Percentiles rank a stretch among this genome's conserved stretches.
Evolutionary conservation across 257 asterid genomes (phyloP).

Genomic region (Nemophila menziesii): DNA sequence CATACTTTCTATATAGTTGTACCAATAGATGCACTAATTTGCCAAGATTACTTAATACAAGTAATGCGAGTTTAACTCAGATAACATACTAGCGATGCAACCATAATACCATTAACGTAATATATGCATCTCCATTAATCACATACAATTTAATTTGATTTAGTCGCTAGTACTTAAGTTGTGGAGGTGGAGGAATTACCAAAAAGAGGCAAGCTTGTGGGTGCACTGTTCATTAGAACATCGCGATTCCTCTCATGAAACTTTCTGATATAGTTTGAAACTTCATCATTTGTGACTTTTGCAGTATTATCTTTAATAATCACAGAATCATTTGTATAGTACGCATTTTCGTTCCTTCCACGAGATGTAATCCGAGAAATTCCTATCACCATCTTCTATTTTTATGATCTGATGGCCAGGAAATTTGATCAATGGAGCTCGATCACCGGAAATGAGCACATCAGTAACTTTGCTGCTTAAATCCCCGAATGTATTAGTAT

Average conservation of each 20-base stretch:
- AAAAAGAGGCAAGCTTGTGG: conserved; percentile 1
- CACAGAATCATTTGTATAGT: not conserved
- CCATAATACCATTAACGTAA: not conserved
- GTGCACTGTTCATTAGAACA: conserved; percentile 4
- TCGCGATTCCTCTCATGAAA: conserved; percentile 17
- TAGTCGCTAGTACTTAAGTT: not conserved
- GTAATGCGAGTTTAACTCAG: too few species aligned
- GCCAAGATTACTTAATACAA: too few species aligned
- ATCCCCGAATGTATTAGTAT: not conserved
- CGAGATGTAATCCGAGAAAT: conserved; percentile 17
- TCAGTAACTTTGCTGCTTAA: conserved; percentile 1
- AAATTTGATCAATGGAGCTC: too few species aligned
- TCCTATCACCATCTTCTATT: conserved; percentile 7
- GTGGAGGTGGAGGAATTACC: conserved; percentile 11
- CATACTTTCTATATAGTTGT: too few species aligned
- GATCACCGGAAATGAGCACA: too few species aligned
- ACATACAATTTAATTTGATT: not conserved
- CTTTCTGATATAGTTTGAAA: conserved; percentile 11
- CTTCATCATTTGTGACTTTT: conserved; percentile 4
- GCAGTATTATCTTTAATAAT: not conserved
- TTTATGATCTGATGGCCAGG: too few species aligned
- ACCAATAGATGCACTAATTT: too few species aligned
- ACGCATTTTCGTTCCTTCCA: conserved; percentile 5
- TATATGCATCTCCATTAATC: not conserved
- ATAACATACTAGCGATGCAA: too few species aligned